These are phyloP conservation scores for Hypoxylon fuscum DNA, from an alignment of 495 filamentous ascomycete genomes.

Conservation along the genomic window DNA sequence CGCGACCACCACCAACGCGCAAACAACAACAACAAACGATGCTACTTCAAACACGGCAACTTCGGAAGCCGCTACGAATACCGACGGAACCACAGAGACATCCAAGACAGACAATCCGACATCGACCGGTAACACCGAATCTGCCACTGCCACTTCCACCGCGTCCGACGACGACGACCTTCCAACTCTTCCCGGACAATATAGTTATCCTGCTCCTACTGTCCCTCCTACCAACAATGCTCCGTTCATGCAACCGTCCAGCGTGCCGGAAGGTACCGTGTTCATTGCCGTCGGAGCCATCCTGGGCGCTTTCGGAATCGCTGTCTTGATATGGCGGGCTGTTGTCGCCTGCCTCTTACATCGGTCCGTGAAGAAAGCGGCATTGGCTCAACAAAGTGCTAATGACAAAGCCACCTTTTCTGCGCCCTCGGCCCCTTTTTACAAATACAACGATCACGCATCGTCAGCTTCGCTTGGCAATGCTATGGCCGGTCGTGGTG, in stretches of 20 bases:
- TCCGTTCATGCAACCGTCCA: conserved; percentile 95
- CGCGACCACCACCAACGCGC: conserved; percentile 9
- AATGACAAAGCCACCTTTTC: conserved; percentile 70
- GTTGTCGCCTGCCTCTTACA: conserved; percentile 93
- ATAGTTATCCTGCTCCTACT: conserved; percentile 67
- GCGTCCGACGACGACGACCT: conserved; percentile 44
- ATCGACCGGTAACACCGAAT: conserved; percentile 38
- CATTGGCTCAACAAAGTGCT: conserved; percentile 70
- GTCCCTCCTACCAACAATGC: conserved; percentile 85
- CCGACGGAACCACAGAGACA: conserved; percentile 7
- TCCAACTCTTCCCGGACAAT: conserved; percentile 56
- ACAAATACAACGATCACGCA: conserved; percentile 65
- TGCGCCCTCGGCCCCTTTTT: conserved; percentile 61
- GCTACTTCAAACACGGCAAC: conserved; percentile 28
- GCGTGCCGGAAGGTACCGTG: conserved; percentile 89
- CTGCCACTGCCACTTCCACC: conserved; percentile 38
- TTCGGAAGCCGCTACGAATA: conserved; percentile 16
- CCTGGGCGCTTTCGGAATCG: conserved; percentile 80
- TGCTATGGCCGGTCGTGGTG: conserved; percentile 49
- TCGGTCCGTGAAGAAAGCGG: conserved; percentile 84
- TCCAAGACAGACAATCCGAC: conserved; percentile 29
- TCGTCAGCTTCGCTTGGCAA: conserved; percentile 69
- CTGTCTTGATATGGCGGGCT: conserved; percentile 85
- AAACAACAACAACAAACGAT: conserved; percentile 18
- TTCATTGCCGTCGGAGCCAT: conserved; percentile 94